These are phyloP conservation scores for Botrytis cinerea DNA, from an alignment of 2,329 filamentous ascomycete genomes.

Conservation along the genomic window DNA sequence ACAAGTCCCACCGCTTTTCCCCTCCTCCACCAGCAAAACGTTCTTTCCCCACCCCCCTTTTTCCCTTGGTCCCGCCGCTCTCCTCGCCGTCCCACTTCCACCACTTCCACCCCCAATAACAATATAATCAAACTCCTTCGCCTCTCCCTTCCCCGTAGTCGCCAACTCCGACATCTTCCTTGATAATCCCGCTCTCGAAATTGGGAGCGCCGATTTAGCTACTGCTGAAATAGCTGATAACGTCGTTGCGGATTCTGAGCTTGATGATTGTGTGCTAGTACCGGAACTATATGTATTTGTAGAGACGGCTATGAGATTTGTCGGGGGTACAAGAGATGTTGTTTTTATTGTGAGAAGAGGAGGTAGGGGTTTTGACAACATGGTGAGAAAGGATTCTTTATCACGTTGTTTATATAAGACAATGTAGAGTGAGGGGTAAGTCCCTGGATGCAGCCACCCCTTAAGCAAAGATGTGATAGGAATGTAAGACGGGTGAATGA, in stretches of 20 bases:
- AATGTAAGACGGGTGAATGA: slow-evolving; percentile 18
- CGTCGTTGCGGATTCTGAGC: slow-evolving; percentile 19
- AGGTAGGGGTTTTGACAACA: background rate
- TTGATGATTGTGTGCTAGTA: slow-evolving; percentile 6
- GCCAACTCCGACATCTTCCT: slow-evolving; percentile 14
- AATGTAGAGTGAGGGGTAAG: slow-evolving; percentile 21
- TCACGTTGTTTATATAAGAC: slow-evolving; percentile 15
- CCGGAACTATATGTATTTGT: background rate
- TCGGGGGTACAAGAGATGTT: background rate
- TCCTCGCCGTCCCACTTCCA: slow-evolving; percentile 50
- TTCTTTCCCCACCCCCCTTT: slow-evolving; percentile 53
- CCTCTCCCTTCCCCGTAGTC: slow-evolving; percentile 6
- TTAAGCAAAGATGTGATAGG: background rate
- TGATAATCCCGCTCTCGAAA: slow-evolving; percentile 19
- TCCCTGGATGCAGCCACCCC: slow-evolving; percentile 6
- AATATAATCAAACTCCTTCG: slow-evolving; percentile 53
- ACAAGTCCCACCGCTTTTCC: slow-evolving; percentile 51
- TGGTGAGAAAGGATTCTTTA: slow-evolving; percentile 12
- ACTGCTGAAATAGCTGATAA: slow-evolving; percentile 20
- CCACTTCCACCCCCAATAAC: slow-evolving; percentile 55
- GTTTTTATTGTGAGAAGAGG: slow-evolving; percentile 16
- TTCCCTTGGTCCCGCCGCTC: slow-evolving; percentile 43
- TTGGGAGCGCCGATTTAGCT: slow-evolving; percentile 23
- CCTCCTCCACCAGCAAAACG: slow-evolving; percentile 52
- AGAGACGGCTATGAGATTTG: slow-evolving; percentile 17